Conservation (phyloP, 2,329 filamentous ascomycete species). For the Sporothrix globosa region DNA sequence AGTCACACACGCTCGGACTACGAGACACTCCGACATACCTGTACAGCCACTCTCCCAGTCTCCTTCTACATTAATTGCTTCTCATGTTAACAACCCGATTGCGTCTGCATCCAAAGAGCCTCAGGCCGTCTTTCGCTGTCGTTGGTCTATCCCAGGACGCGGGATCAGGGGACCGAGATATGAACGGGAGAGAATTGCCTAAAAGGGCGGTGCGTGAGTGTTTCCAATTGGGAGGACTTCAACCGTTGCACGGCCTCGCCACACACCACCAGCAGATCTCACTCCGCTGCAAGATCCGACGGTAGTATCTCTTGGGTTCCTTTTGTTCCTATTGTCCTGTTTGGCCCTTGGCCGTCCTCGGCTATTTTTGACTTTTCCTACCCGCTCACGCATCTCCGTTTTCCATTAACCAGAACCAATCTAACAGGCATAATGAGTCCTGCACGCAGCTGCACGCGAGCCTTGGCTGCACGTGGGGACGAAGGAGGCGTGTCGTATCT, state of each 20-base stretch:
- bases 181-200: not conserved
- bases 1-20: too few relatives aligned
- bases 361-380: not conserved
- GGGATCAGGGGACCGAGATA: not conserved
- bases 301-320: not conserved
- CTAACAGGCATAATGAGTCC: not conserved
- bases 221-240: not conserved
- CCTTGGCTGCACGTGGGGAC: conserved; percentile 1
- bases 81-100: too few relatives aligned
- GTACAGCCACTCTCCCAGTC: not conserved
- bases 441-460: not conserved
- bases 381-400: not conserved
- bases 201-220: not conserved
- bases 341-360: not conserved
- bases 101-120: not conserved
- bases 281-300: not conserved
- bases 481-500: not conserved
- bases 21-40: too few relatives aligned
- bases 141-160: not conserved
- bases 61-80: not conserved
- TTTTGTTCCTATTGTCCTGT: not conserved
- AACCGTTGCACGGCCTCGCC: not conserved
- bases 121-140: not conserved
- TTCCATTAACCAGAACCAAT: not conserved
- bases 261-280: conserved; percentile 2